Evolutionary conservation across 1,284 basidiomycete species (phyloP), one percentile per base, ranked within the genome.

Genomic region (Anthracocystis walkeri): DNA sequence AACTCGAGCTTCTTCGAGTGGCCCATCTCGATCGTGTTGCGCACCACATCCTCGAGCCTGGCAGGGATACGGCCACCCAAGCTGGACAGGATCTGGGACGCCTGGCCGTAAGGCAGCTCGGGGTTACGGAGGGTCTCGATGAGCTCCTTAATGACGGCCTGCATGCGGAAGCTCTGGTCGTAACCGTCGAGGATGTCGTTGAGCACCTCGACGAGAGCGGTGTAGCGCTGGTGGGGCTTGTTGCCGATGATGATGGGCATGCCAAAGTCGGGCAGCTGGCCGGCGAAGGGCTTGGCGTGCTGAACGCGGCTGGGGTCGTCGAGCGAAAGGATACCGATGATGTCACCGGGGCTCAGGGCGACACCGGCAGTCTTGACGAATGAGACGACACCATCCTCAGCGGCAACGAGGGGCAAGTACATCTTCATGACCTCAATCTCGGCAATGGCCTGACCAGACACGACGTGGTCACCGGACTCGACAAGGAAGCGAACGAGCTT

Each of bases 341-440:
- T 95, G 86, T 98, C 97, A 52, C 97, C 97, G n/a, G 95, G 93
- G 79, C 94, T 93, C 65, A 99, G 90, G 76, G 94, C 94, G 81
- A 96, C 93, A 79, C 97, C 97, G 57, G 96, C 93, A 84, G 98
- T 95, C 88, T 98, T 99, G 86, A 99, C 94, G 84, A 99, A 92
- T 48, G 79, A 76, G 51, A 84, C 77, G 25, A 93, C 90, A 85
- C 97, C 97, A 85, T 96, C 94, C 86, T 99, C 97, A 4, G 92
- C 90, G n/a, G 95, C 94, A 61, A 94, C 91, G 65, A 99, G 90
- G 44, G 83, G 83, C 48, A 85, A 65, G 66, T 84, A 84, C 83
- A 79, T 71, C 79, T 82, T 80, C 77, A 75, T 65, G 65, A 63
- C 60, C 90, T 99, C 97, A 61, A 99, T 98, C 86, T 99, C 97